These are phyloP conservation scores for Taphrina confusa DNA, from an alignment of 1,139 yeast genomes.

Conservation along the genomic window DNA sequence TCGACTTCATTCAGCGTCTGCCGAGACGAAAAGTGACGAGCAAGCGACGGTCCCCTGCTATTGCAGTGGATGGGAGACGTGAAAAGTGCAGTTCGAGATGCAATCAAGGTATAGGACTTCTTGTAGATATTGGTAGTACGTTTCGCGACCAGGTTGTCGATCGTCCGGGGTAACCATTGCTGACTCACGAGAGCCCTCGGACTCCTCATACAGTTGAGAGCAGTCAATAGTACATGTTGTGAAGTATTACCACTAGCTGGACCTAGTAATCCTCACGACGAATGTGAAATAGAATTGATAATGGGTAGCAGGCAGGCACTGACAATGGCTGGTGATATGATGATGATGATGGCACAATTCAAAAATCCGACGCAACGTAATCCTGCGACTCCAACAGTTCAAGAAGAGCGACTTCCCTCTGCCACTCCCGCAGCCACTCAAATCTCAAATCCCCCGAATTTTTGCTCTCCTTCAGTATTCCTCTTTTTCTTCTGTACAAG, in stretches of 20 bases:
- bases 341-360: not conserved
- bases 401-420: not conserved
- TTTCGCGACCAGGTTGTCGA: not conserved
- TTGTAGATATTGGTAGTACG: not conserved
- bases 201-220: not conserved
- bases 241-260: not conserved
- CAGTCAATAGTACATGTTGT: not conserved
- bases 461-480: not conserved
- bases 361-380: no score
- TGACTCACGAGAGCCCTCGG: not conserved
- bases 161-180: conserved; percentile 7
- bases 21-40: not conserved
- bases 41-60: no score
- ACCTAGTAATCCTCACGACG: no score
- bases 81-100: no score
- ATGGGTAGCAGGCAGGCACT: not conserved
- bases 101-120: no score
- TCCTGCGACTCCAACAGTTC: not conserved
- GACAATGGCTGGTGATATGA: not conserved
- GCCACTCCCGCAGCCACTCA: conserved; percentile 1
- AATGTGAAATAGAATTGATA: no score
- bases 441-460: not conserved
- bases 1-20: not conserved
- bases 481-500: not conserved
- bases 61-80: no score